Conservation (phyloP, 192 early-diverging fungal genomes). For the Coemansia guatemalensis region DNA sequence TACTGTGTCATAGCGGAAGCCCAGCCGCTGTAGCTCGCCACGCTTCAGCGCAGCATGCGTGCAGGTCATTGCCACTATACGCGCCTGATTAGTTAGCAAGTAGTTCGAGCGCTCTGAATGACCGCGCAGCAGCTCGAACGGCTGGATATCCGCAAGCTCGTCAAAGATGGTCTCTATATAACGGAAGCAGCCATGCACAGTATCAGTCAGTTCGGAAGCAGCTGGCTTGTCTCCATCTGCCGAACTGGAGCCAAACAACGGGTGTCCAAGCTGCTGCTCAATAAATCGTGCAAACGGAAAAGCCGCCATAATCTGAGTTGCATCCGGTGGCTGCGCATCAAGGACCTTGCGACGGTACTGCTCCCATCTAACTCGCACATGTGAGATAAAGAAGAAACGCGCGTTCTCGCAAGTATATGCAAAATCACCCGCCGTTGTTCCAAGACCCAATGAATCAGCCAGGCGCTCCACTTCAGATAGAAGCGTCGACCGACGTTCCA, state of each 20-base stretch:
- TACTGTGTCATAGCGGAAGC: slow-evolving; percentile 94
- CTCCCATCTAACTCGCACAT: slow-evolving; percentile 77
- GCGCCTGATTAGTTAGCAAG: slow-evolving; percentile 91
- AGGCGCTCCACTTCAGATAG: slow-evolving; percentile 76
- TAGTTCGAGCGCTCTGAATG: slow-evolving; percentile 84
- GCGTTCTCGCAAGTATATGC: slow-evolving; percentile 93
- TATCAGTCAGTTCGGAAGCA: slow-evolving; percentile 57
- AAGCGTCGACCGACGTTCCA: slow-evolving; percentile 75
- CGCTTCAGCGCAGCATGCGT: slow-evolving; percentile 93
- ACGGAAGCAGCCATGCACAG: slow-evolving; percentile 76
- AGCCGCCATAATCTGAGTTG: slow-evolving; percentile 13
- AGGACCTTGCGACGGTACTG: slow-evolving; percentile 52
- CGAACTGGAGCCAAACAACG: slow-evolving; percentile 53
- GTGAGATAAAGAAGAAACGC: slow-evolving; percentile 80
- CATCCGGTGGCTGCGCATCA: slow-evolving; percentile 1
- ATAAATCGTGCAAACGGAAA: slow-evolving; percentile 92
- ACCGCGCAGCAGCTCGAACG: slow-evolving; percentile 89
- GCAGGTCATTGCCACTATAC: slow-evolving; percentile 97
- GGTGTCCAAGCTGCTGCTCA: slow-evolving; percentile 57
- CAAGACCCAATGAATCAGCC: slow-evolving; percentile 70
- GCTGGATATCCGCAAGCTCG: slow-evolving; percentile 86
- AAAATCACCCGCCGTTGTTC: slow-evolving; percentile 67
- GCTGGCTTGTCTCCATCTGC: slow-evolving; percentile 33
- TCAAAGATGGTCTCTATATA: slow-evolving; percentile 80
- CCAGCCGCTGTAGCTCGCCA: slow-evolving; percentile 78